Evolutionary conservation across 371 early-diverging fungal genomes (phyloP), one percentile per base, ranked within the genome.

Genomic region (Rhizomucor pusillus): DNA sequence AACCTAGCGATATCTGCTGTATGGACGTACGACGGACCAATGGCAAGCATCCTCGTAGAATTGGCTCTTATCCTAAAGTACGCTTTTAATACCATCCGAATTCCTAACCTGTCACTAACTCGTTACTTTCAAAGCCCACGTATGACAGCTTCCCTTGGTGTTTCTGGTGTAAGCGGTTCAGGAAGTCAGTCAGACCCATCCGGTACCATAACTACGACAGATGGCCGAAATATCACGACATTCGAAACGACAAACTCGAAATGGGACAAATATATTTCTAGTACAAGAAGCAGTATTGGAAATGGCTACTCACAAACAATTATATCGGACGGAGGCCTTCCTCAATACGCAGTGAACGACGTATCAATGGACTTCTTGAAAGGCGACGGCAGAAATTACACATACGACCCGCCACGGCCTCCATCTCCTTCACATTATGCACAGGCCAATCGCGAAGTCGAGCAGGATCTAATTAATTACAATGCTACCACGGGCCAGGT

Each of bases 41-140:
- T 69, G 1, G 67, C 70, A 13, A 62, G 65, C 3, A 45, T 69
- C 12, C 43, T 73, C 22, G 51, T 73, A 1, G 67, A 60, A 39
- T 5, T 62, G 10, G 65, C 67, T 0, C 25, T 73, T 11, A 43
- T 73, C 11, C 52, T 73, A 10, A 69, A 69, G 72, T 71, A 60
- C 23, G 67, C 46, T 14, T 14, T 52, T 36, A 1, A 20, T 1
- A 1, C 11, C 14, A 29, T 35, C 16, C 14, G n/a, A 52, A 16
- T 43, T 33, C 12, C 33, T 18, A 20, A 25, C 14, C 16, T 37
- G 9, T 36, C 19, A 18, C 37, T 33, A 23, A 22, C 4, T 20
- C 41, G 7, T 19, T 7, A 13, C n/a, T 25, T 50, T 29, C 39
- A 19, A 45, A 47, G 60, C 33, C 59, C 64, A 2, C 59, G 52